phyloP scores from a whole-genome alignment of 768 basidiomycete species.

The Rickenella mellea region DNA sequence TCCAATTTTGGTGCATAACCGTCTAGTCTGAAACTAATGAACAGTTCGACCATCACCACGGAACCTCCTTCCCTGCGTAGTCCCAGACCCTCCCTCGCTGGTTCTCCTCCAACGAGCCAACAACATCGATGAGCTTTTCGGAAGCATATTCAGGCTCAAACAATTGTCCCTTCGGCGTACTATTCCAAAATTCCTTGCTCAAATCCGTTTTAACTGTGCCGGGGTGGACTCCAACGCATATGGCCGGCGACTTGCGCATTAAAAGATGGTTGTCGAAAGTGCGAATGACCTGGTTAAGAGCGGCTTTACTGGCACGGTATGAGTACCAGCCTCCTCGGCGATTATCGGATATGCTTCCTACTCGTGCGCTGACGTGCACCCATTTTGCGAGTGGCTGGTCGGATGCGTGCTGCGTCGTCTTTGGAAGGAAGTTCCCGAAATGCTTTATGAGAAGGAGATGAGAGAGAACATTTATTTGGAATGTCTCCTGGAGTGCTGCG shows the following conservation, averaged over 20 bases:
- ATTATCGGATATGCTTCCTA: constrained; percentile 53
- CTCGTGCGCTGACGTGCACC: constrained; percentile 51
- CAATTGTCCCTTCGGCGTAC: constrained; percentile 24
- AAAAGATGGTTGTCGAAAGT: constrained; percentile 49
- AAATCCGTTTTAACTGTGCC: constrained; percentile 54
- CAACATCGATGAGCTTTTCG: constrained; percentile 33
- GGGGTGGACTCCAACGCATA: constrained; percentile 49
- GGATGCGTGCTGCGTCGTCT: constrained; percentile 6
- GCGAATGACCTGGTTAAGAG: constrained; percentile 53
- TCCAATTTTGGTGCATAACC: no score
- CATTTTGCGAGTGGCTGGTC: constrained; percentile 37
- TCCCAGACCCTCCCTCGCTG: constrained; percentile 49
- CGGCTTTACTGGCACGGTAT: constrained; percentile 52
- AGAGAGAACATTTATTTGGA: constrained; percentile 49
- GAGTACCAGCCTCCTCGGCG: constrained; percentile 52
- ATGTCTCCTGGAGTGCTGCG: constrained; percentile 31
- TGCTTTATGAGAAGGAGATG: constrained; percentile 55
- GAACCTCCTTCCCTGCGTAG: constrained; percentile 43
- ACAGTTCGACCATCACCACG: no score
- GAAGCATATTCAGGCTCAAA: constrained; percentile 47
- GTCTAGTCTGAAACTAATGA: no score
- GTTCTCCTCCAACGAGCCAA: constrained; percentile 26
- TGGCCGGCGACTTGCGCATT: constrained; percentile 35
- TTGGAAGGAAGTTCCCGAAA: constrained; percentile 48
- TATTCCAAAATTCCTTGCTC: constrained; percentile 43